Conservation (phyloP, 75 land plant genomes). For the Azolla pinnata region DNA sequence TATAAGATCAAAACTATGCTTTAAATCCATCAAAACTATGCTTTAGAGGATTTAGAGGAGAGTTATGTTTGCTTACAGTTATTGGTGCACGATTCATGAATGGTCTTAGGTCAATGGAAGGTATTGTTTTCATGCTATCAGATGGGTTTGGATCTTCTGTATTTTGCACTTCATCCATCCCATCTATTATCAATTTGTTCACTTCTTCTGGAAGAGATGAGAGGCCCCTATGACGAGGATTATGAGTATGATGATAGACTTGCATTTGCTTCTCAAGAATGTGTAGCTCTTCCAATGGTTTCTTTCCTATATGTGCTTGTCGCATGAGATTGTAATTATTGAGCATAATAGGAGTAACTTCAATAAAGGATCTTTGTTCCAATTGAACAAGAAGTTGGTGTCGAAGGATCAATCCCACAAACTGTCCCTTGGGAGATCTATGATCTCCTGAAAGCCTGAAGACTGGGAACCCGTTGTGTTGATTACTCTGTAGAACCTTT, state of each 20-base stretch:
- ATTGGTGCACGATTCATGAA: constrained; percentile 39
- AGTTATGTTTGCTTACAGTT: too few relatives aligned
- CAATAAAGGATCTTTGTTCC: constrained; percentile 24
- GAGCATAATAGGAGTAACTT: constrained; percentile 15
- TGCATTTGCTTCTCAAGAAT: constrained; percentile 31
- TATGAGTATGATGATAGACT: constrained; percentile 28
- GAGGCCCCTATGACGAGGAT: constrained; percentile 30
- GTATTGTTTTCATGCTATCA: background rate
- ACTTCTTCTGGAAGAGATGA: constrained; percentile 35
- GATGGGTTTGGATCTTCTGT: constrained; percentile 9
- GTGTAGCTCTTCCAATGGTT: constrained; percentile 15
- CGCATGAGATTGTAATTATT: constrained; percentile 6
- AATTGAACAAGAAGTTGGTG: constrained; percentile 35
- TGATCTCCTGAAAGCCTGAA: constrained; percentile 12
- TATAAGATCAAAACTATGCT: too few relatives aligned
- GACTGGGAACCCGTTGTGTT: constrained; percentile 40
- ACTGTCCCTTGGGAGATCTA: constrained; percentile 6
- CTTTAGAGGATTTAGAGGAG: too few relatives aligned
- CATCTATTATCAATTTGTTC: too few relatives aligned
- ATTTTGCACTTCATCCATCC: constrained; percentile 21
- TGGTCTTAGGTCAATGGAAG: constrained; percentile 31
- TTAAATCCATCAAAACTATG: too few relatives aligned
- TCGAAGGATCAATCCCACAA: constrained; percentile 28
- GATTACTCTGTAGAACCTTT: constrained; percentile 19
- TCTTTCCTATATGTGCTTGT: constrained; percentile 1